Percentiles rank a stretch among this genome's conserved stretches.
Evolutionary conservation across 352 stramenopile genomes (phyloP).

Genomic region (Phytophthora niederhauseri): DNA sequence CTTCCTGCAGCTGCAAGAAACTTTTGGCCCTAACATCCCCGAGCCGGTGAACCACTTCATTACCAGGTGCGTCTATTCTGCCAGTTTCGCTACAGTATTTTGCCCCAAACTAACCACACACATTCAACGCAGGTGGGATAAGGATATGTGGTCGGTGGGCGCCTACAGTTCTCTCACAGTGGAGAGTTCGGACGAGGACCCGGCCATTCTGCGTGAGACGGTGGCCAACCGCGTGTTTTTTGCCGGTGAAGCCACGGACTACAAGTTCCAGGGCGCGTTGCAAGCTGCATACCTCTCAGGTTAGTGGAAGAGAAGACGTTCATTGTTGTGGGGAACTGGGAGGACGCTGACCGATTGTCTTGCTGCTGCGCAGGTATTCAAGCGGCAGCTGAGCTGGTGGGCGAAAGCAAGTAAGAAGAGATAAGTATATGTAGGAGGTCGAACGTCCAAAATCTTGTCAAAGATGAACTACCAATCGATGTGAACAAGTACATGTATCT

Average conservation of each 20-base stretch:
- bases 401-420: conserved; percentile 2
- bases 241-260: conserved; percentile 69
- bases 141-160: conserved; percentile 57
- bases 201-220: conserved; percentile 48
- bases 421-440: not conserved
- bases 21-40: conserved; percentile 48
- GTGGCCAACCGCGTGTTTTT: conserved; percentile 59
- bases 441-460: not conserved
- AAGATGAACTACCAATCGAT: not conserved
- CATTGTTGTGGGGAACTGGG: too few relatives aligned
- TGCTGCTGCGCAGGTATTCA: conserved; percentile 35
- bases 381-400: conserved; percentile 32
- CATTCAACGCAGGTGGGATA: conserved; percentile 50
- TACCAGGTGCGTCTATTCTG: conserved; percentile 35
- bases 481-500: not conserved
- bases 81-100: not conserved
- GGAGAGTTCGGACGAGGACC: conserved; percentile 65
- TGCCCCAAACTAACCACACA: not conserved
- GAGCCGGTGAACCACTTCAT: conserved; percentile 53
- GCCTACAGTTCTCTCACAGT: conserved; percentile 72
- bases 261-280: conserved; percentile 70
- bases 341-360: not conserved
- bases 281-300: conserved; percentile 72
- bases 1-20: conserved; percentile 49
- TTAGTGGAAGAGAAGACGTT: not conserved